Evolutionary conservation across 2,329 filamentous ascomycete genomes (phyloP).

Genomic region (Verticillium zaregamsianum): DNA sequence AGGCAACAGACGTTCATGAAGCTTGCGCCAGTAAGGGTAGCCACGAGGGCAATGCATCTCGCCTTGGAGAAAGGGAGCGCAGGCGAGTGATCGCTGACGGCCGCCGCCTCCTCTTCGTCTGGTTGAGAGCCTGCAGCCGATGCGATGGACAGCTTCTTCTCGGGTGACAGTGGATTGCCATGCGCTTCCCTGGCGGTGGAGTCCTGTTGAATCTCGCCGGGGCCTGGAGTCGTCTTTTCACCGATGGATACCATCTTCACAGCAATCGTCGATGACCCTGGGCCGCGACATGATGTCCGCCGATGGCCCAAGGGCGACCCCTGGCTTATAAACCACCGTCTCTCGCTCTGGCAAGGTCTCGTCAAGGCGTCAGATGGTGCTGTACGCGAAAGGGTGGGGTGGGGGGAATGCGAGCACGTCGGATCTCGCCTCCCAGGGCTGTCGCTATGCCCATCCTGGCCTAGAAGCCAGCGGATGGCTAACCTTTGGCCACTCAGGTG

Average conservation of each 20-base stretch:
- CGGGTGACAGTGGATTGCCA: neutral
- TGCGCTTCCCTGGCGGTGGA: neutral
- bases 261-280: neutral
- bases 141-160: neutral
- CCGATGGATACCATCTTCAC: neutral
- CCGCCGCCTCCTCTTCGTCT: neutral
- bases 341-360: neutral
- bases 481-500: neutral
- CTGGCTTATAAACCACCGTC: neutral
- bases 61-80: conserved; percentile 38
- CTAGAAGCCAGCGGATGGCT: neutral
- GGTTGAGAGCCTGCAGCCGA: neutral
- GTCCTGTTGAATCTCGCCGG: neutral
- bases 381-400: neutral
- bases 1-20: conserved; percentile 45
- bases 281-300: neutral
- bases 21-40: conserved; percentile 49
- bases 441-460: neutral
- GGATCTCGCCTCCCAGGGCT: neutral
- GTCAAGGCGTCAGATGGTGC: neutral
- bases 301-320: neutral
- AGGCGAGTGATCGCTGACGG: neutral
- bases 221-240: neutral
- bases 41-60: conserved; percentile 50
- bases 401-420: neutral